Percentiles rank a stretch among this genome's conserved stretches.
Evolutionary conservation across 2,329 filamentous ascomycete genomes (phyloP).

Genomic region (Diaporthe ampelina): DNA sequence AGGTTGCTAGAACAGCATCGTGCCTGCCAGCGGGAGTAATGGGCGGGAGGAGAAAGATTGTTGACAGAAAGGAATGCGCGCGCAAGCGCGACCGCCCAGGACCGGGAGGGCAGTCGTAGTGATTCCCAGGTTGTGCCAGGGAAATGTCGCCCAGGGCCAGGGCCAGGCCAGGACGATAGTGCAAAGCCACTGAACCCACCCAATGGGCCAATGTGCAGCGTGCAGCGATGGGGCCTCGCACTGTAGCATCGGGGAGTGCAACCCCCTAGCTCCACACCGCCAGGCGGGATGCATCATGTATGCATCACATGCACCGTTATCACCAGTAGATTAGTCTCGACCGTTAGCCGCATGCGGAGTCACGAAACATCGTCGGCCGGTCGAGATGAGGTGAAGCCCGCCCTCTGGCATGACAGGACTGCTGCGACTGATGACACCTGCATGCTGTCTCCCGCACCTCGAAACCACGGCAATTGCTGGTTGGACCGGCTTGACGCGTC

Average conservation of each 20-base stretch:
- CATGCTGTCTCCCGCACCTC: constrained; percentile 4
- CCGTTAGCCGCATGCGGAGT: background rate
- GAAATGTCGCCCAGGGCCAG: constrained; percentile 23
- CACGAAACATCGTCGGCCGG: background rate
- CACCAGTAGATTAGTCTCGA: constrained; percentile 3
- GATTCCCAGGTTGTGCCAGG: constrained; percentile 5
- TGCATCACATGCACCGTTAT: constrained; percentile 38
- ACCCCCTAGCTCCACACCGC: constrained; percentile 39
- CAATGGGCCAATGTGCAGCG: background rate
- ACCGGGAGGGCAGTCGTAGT: constrained; percentile 20
- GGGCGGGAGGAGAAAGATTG: constrained; percentile 3
- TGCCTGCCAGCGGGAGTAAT: background rate
- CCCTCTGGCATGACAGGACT: background rate
- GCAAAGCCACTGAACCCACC: background rate
- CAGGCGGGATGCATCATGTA: constrained; percentile 36
- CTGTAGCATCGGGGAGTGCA: constrained; percentile 8
- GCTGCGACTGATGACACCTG: constrained; percentile 1
- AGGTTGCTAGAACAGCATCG: constrained; percentile 19
- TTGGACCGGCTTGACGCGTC: background rate
- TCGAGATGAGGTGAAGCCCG: constrained; percentile 16
- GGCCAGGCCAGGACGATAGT: background rate
- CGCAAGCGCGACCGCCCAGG: constrained; percentile 29
- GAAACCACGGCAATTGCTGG: constrained; percentile 12
- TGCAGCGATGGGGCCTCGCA: background rate
- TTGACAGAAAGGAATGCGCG: constrained; percentile 37